A percentile compares a stretch with the other conserved stretches of the same genome.
Conservation (phyloP, 345 rosid genomes). For the Tarenaya hassleriana region DNA sequence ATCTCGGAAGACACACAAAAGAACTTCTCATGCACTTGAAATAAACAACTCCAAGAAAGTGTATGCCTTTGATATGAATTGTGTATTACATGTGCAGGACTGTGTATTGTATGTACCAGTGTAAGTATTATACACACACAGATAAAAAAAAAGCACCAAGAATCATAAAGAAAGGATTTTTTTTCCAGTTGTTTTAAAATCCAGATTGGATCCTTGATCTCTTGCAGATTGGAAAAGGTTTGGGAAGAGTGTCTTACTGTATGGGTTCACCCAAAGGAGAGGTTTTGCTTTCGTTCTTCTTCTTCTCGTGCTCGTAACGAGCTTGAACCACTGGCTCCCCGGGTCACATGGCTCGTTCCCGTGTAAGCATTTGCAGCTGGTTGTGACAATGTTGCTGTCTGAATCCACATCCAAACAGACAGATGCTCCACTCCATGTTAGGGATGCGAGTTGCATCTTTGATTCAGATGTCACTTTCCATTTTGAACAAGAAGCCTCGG, state of each 20-base stretch:
- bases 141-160: too few relatives aligned
- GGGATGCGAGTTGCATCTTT: constrained; percentile 59
- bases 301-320: constrained; percentile 50
- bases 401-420: constrained; percentile 72
- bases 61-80: too few relatives aligned
- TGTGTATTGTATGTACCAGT: too few relatives aligned
- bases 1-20: too few relatives aligned
- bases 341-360: constrained; percentile 46
- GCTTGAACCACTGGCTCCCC: constrained; percentile 67
- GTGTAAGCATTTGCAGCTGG: constrained; percentile 43
- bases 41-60: too few relatives aligned
- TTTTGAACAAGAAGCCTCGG: constrained; percentile 28
- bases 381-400: constrained; percentile 30
- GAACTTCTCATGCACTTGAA: too few relatives aligned
- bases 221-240: constrained; percentile 9
- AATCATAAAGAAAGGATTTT: too few relatives aligned
- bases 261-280: constrained; percentile 10
- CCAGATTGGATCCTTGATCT: background rate
- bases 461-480: constrained; percentile 70
- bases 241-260: constrained; percentile 1
- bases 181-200: background rate
- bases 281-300: constrained; percentile 15
- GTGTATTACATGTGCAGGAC: too few relatives aligned
- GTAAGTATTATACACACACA: too few relatives aligned
- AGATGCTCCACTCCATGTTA: constrained; percentile 26